These are phyloP conservation scores for Morella rubra DNA, from an alignment of 306 rosid genomes.

Conservation along the genomic window DNA sequence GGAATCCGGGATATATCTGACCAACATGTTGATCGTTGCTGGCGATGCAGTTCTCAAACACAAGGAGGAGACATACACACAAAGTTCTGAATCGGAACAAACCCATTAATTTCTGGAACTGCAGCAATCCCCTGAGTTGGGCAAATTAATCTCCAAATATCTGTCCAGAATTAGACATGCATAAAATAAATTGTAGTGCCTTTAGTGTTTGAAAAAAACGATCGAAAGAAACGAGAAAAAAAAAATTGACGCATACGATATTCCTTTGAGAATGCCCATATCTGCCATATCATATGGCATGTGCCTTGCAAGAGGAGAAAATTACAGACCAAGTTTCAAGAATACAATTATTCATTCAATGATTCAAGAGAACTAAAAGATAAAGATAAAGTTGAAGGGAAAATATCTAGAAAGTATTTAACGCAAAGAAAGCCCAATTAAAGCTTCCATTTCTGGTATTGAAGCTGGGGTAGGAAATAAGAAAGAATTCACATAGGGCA, in stretches of 20 bases:
- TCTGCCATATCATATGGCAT: not conserved
- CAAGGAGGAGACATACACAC: conserved; percentile 16
- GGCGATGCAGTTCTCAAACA: conserved; percentile 23
- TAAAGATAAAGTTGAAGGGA: too few species aligned
- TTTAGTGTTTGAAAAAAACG: not conserved
- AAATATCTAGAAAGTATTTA: not conserved
- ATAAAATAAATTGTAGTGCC: not conserved
- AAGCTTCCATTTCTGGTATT: not conserved
- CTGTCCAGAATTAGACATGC: not conserved
- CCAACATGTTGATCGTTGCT: conserved; percentile 1
- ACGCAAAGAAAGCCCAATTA: not conserved
- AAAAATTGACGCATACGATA: not conserved
- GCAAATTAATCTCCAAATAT: conserved; percentile 4
- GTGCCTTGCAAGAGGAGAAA: not conserved
- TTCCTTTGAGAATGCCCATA: not conserved
- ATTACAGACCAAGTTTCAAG: not conserved
- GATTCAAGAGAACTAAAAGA: not conserved
- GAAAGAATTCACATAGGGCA: not conserved
- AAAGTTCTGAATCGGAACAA: not conserved
- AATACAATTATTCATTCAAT: not conserved
- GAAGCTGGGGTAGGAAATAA: not conserved
- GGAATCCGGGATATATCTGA: conserved; percentile 38
- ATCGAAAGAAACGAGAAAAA: not conserved
- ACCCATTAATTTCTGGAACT: conserved; percentile 19
- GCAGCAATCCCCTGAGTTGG: not conserved